Base-by-base conservation (phyloP, 2,329 filamentous ascomycete species). In the Cladosporium sp. region DNA sequence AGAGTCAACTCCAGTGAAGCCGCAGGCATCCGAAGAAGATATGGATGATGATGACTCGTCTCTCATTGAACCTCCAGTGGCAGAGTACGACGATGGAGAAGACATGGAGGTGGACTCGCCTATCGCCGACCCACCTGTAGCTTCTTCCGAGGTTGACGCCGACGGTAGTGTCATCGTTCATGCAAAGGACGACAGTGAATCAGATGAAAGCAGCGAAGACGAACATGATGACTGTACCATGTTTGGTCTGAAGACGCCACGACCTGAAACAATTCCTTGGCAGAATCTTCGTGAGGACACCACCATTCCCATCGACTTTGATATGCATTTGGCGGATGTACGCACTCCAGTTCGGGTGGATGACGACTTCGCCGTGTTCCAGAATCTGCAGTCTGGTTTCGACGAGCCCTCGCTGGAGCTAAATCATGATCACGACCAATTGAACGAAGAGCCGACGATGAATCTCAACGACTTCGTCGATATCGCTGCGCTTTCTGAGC, bases 381-480 rank as follows among this genome's bases (percentile, higher is more conserved):
- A 26, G 28, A 28, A 32, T 15, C 18, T 52, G 44, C 44, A 62
- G 18, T 14, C 34, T 30, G 60, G 21, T n/a, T 21, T 26, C 14
- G 32, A 58, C 2, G 10, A 26, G 32, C 34, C 55, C 12, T 38
- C 12, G n/a, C 34, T 58, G n/a, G 55, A 63, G 24, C 10, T 21
- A 4, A 24, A 24, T n/a, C 14, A 55, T 14, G 60, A 54, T 36
- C 2, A 11, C 3, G 18, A 44, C 15, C 51, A 15, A 5, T 44
- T n/a, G 21, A 34, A n/a, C 2, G 30, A 28, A 15, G 68, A 73
- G 52, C 59, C 68, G 1, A 73, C 71, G 1, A 66, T 75, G 26
- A 70, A 74, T 44, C 54, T 76, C 24, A 74, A 71, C 63, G 74
- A 76, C 34, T 75, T 74, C 65, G 65, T 76, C 52, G 73, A 76